These are phyloP conservation scores for Bruguiera parviflora DNA, from an alignment of 345 rosid genomes.

Conservation along the genomic window DNA sequence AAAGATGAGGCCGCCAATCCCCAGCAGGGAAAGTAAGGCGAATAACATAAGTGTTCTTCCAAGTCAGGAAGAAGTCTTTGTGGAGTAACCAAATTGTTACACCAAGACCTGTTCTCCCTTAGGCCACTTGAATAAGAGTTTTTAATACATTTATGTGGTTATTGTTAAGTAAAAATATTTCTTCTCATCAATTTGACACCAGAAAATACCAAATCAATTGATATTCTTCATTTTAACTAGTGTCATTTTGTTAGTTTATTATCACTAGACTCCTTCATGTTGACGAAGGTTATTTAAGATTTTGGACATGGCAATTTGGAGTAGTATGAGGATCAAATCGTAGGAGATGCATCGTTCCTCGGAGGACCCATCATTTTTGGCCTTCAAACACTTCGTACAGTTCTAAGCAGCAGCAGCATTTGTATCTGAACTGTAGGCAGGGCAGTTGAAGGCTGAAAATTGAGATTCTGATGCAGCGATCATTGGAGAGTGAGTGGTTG, in stretches of 20 bases:
- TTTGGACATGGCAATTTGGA: too few species aligned
- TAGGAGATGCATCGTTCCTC: constrained; percentile 42
- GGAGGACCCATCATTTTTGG: constrained; percentile 50
- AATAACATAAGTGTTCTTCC: constrained; percentile 80
- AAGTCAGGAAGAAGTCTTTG: constrained; percentile 54
- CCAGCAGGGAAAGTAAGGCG: constrained; percentile 92
- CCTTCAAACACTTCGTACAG: constrained; percentile 74
- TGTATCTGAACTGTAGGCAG: constrained; percentile 36
- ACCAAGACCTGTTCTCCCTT: too few species aligned
- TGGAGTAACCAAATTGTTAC: too few species aligned
- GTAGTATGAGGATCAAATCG: not conserved
- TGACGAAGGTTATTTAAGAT: too few species aligned
- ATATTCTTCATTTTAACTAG: too few species aligned
- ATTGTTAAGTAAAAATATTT: too few species aligned
- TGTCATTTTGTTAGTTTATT: too few species aligned
- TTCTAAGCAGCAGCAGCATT: constrained; percentile 50
- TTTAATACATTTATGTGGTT: too few species aligned
- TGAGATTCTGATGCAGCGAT: constrained; percentile 36
- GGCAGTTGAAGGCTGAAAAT: constrained; percentile 47
- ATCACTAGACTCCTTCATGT: too few species aligned
- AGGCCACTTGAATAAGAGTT: too few species aligned
- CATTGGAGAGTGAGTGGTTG: constrained; percentile 50
- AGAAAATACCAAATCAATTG: too few species aligned
- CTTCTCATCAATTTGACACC: too few species aligned
- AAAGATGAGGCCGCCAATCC: constrained; percentile 81